phyloP scores from a whole-genome alignment of 495 filamentous ascomycete species.

The Entonaema liquescens region DNA sequence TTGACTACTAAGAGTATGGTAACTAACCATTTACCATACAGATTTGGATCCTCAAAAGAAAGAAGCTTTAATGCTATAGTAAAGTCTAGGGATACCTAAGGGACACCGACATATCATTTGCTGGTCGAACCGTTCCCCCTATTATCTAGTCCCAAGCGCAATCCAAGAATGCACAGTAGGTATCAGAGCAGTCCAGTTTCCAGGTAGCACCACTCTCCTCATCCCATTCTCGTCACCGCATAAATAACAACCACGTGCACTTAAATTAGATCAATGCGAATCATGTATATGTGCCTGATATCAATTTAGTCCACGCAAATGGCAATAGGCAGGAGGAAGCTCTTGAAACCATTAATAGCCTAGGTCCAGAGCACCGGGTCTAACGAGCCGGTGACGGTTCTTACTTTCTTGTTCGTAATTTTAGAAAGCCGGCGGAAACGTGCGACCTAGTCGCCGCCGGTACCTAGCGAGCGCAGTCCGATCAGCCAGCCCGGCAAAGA shows the following conservation, averaged over 20 bases:
- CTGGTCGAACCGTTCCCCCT: too few relatives aligned
- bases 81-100: too few relatives aligned
- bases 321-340: not conserved
- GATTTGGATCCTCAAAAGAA: too few relatives aligned
- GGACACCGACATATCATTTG: too few relatives aligned
- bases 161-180: not conserved
- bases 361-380: conserved; percentile 29
- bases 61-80: too few relatives aligned
- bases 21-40: too few relatives aligned
- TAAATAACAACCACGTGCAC: conserved; percentile 19
- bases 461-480: conserved; percentile 16
- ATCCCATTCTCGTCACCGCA: not conserved
- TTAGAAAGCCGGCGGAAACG: conserved; percentile 28
- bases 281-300: not conserved
- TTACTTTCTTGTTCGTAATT: conserved; percentile 10
- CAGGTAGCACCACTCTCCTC: not conserved
- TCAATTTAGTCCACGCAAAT: conserved; percentile 5
- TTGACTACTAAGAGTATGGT: too few relatives aligned
- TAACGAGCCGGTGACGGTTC: conserved; percentile 1
- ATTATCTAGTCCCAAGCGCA: too few relatives aligned
- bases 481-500: conserved; percentile 28
- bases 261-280: conserved; percentile 5
- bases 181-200: not conserved
- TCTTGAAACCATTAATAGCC: conserved; percentile 21
- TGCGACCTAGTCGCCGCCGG: conserved; percentile 32